Evolutionary conservation across 1,284 basidiomycete genomes (phyloP), one percentile per base, ranked within the genome.

Genomic region (Coriolopsis trogii): DNA sequence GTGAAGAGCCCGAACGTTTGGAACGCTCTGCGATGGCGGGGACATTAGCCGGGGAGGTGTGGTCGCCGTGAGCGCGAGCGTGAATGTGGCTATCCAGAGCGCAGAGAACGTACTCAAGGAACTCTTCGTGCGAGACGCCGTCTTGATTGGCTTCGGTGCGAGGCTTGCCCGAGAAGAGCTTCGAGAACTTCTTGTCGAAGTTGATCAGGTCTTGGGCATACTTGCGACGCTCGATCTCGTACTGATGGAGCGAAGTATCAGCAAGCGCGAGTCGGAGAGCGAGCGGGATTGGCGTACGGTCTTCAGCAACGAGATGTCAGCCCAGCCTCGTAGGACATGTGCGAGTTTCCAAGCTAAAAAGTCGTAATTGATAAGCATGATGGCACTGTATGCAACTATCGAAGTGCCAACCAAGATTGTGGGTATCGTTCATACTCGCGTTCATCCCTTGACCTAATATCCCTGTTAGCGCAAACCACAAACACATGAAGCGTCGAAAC

Each of bases 371-470:
- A 15, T 21, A 15, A 38, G 20, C n/a, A n/a, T n/a, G 24, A 28
- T n/a, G 20, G 20, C 3, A 34, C 4, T n/a, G 3, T 34, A 16
- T 4, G 33, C 8, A 5, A 13, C 6, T 18, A 16, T 18, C 5
- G 28, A 4, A 13, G 13, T 1, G 63, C 70, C 24, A 26, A 83
- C 85, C 77, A n/a, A 92, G 76, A 62, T 92, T 92, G 60, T 90
- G 89, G 12, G 86, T 82, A 63, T 93, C 91, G 55, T 87, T 89
- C 88, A 93, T 91, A 61, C 87, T 88, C 2, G 81, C 82, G 61
- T 86, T 86, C 83, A 84, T 84, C 1, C 83, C 82, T 60, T 82
- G 73, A 77, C 87, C 81, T 73, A 82, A 16, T 16, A 3, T n/a
- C n/a, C n/a, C n/a, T n/a, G n/a, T n/a, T n/a, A n/a, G n/a, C n/a